Percentiles rank a stretch among this genome's conserved stretches.
phyloP scores from a whole-genome alignment of 202 grass and related monocot genomes.

The Setaria italica region DNA sequence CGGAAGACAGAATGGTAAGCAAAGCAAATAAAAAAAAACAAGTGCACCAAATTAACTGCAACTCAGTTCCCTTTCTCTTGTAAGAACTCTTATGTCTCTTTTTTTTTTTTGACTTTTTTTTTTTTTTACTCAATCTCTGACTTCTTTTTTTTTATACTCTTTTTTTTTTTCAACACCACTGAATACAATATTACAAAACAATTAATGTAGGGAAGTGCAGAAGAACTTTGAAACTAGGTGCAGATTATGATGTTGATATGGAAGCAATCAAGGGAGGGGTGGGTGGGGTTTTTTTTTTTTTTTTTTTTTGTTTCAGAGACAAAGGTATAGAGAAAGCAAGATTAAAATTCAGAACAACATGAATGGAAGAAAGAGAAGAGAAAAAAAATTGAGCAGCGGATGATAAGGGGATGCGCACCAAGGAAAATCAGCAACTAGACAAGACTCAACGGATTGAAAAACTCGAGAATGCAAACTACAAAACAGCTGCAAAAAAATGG shows the following conservation, averaged over 20 bases:
- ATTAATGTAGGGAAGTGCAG: neutral
- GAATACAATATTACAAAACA: no score
- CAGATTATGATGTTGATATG: neutral
- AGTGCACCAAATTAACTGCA: neutral
- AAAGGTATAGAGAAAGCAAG: neutral
- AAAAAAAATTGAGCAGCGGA: neutral
- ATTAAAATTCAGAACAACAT: neutral
- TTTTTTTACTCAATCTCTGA: neutral
- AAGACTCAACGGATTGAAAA: neutral
- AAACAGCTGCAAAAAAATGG: neutral
- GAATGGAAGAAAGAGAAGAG: neutral
- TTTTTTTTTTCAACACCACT: neutral
- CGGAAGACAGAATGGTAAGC: neutral
- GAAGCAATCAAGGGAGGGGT: neutral
- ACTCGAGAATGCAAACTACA: conserved; percentile 1
- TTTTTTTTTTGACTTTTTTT: neutral
- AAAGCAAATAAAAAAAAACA: neutral
- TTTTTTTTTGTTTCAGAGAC: neutral
- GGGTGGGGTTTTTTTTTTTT: neutral
- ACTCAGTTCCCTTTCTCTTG: neutral
- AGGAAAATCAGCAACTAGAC: neutral
- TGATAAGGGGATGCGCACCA: neutral
- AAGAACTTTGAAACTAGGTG: neutral
- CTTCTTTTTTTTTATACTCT: neutral
- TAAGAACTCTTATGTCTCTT: neutral